Percentiles rank a stretch among this genome's conserved stretches.
These are phyloP conservation scores for Mangifera indica DNA, from an alignment of 345 rosid genomes.

Conservation along the genomic window DNA sequence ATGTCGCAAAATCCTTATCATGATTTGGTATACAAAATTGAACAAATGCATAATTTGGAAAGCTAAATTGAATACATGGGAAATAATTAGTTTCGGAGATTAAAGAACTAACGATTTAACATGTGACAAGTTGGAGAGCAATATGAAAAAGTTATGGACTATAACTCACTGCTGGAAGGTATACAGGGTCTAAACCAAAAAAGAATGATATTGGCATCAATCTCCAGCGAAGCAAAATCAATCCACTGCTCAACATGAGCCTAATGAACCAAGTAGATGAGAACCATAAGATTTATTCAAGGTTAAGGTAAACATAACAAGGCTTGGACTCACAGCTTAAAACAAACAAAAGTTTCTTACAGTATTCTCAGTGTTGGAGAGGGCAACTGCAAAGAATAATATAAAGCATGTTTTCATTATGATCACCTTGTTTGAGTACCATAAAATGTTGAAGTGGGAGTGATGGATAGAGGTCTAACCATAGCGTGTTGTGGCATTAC, in stretches of 20 bases:
- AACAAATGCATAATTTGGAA: background rate
- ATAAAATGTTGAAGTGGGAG: too few species aligned
- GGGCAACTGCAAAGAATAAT: too few species aligned
- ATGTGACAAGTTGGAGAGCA: background rate
- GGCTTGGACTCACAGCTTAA: background rate
- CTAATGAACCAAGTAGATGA: constrained; percentile 35
- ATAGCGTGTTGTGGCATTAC: too few species aligned
- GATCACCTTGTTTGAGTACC: too few species aligned
- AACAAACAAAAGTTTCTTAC: too few species aligned
- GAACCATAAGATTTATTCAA: background rate
- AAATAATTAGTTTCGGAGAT: background rate
- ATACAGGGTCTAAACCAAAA: constrained; percentile 64
- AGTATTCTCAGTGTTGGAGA: too few species aligned
- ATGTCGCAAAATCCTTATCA: constrained; percentile 96
- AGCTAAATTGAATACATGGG: background rate
- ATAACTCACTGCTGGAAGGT: constrained; percentile 73
- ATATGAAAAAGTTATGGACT: background rate
- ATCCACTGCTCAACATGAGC: constrained; percentile 94
- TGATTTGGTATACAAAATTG: too few species aligned
- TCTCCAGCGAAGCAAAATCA: constrained; percentile 74
- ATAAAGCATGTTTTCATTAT: too few species aligned
- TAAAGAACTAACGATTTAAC: background rate
- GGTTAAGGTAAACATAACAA: background rate
- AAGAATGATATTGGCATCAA: constrained; percentile 54
- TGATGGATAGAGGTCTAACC: too few species aligned